Percentiles rank a stretch among this genome's conserved stretches.
Conservation (phyloP, 306 rosid species). For the Sesbania bispinosa region DNA sequence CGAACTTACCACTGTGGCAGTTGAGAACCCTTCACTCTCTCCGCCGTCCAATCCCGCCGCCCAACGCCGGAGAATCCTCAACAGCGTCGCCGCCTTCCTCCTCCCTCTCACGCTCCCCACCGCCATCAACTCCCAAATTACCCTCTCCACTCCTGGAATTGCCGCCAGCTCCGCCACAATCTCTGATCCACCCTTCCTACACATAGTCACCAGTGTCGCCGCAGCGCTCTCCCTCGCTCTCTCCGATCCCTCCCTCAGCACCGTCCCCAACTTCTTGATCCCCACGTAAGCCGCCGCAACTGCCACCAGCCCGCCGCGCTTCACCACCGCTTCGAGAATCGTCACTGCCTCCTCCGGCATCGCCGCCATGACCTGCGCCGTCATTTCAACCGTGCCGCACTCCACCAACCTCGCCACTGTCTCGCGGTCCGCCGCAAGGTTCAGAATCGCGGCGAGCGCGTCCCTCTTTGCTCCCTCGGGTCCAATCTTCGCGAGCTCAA, state of each 20-base stretch:
- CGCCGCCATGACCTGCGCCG: constrained; percentile 42
- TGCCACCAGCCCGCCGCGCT: constrained; percentile 74
- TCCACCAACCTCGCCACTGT: constrained; percentile 59
- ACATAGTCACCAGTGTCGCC: constrained; percentile 71
- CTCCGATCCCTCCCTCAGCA: constrained; percentile 73
- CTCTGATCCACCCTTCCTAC: constrained; percentile 79
- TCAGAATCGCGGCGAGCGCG: constrained; percentile 75
- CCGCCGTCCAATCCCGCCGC: constrained; percentile 88
- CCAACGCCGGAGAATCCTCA: constrained; percentile 82
- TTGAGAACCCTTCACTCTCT: constrained; percentile 37
- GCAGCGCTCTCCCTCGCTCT: constrained; percentile 83
- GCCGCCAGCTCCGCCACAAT: constrained; percentile 73
- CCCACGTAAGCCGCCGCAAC: constrained; percentile 52
- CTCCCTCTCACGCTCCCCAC: constrained; percentile 63
- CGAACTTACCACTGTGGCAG: background rate
- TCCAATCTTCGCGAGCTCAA: constrained; percentile 61
- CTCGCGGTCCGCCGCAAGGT: constrained; percentile 71
- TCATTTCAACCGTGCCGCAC: constrained; percentile 58
- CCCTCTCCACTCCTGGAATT: constrained; percentile 70
- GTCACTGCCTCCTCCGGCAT: constrained; percentile 78
- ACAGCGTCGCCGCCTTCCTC: constrained; percentile 78
- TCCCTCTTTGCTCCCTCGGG: constrained; percentile 53
- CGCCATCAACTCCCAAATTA: constrained; percentile 85
- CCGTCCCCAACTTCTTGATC: constrained; percentile 47
- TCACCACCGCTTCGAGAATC: constrained; percentile 71